Conservation (phyloP, 805 yeast species). For the Sungouiozyma intestinalis region DNA sequence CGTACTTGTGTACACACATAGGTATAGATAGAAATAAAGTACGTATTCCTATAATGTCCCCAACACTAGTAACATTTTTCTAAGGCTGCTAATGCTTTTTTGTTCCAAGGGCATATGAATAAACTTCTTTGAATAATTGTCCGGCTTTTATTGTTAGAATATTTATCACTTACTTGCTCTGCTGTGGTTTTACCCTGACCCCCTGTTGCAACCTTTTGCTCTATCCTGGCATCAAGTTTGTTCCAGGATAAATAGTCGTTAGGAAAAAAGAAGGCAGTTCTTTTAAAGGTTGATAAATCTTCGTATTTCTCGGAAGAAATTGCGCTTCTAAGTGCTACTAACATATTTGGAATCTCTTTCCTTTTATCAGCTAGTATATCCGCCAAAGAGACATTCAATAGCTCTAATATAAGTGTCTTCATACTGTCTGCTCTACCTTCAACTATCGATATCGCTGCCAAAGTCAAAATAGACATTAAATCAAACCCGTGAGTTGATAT, state of each 20-base stretch:
- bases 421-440: constrained; percentile 51
- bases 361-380: constrained; percentile 41
- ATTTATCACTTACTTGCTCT: constrained; percentile 38
- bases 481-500: constrained; percentile 59
- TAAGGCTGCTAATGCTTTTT: constrained; percentile 22
- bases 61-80: constrained; percentile 26
- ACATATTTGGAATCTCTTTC: constrained; percentile 47
- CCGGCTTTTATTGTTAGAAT: constrained; percentile 36
- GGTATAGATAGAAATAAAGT: neutral
- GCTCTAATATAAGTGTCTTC: constrained; percentile 52
- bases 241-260: constrained; percentile 60
- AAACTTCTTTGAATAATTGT: constrained; percentile 59
- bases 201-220: constrained; percentile 46
- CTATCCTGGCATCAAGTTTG: constrained; percentile 43
- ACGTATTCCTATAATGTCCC: too few relatives aligned
- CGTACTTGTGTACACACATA: neutral
- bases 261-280: constrained; percentile 68
- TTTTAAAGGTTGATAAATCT: constrained; percentile 30
- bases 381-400: constrained; percentile 38
- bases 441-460: constrained; percentile 70
- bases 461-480: constrained; percentile 52
- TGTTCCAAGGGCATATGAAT: constrained; percentile 48
- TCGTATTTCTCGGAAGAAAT: constrained; percentile 21
- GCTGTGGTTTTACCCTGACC: constrained; percentile 43
- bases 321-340: constrained; percentile 40